Evolutionary conservation across 1,139 yeast species (phyloP).

Genomic region (Zygoascus hellenicus): DNA sequence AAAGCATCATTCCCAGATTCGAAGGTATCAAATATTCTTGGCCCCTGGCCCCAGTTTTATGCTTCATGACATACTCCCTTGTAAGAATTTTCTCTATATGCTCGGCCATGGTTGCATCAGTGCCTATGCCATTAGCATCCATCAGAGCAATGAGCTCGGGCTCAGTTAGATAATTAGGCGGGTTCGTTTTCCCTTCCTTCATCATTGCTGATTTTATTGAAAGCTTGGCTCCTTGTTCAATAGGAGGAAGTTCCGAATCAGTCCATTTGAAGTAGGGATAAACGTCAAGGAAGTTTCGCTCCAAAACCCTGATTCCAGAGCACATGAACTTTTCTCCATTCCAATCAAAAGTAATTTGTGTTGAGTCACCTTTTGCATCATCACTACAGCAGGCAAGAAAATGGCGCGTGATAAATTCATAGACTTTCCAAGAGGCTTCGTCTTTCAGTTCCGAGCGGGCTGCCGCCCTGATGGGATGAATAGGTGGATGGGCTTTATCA

Average conservation of each 20-base stretch:
- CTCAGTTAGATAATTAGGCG: conserved; percentile 85
- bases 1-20: conserved; percentile 76
- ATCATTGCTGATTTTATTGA: conserved; percentile 51
- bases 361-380: conserved; percentile 76
- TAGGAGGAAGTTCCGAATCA: conserved; percentile 58
- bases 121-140: conserved; percentile 98
- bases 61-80: conserved; percentile 60
- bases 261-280: conserved; percentile 80
- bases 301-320: conserved; percentile 65
- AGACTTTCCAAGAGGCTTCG: conserved; percentile 60
- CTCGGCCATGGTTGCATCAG: conserved; percentile 98
- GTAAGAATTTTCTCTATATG: conserved; percentile 76
- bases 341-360: conserved; percentile 67
- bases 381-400: conserved; percentile 89
- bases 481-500: conserved; percentile 98
- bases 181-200: conserved; percentile 67
- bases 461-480: conserved; percentile 66
- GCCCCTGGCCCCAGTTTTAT: conserved; percentile 9
- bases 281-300: conserved; percentile 71
- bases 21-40: conserved; percentile 57
- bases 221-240: conserved; percentile 52
- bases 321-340: conserved; percentile 66
- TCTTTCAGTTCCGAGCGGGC: conserved; percentile 36
- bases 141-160: conserved; percentile 85
- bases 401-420: conserved; percentile 80